phyloP scores from a whole-genome alignment of 345 rosid genomes.

The Linum trigynum region DNA sequence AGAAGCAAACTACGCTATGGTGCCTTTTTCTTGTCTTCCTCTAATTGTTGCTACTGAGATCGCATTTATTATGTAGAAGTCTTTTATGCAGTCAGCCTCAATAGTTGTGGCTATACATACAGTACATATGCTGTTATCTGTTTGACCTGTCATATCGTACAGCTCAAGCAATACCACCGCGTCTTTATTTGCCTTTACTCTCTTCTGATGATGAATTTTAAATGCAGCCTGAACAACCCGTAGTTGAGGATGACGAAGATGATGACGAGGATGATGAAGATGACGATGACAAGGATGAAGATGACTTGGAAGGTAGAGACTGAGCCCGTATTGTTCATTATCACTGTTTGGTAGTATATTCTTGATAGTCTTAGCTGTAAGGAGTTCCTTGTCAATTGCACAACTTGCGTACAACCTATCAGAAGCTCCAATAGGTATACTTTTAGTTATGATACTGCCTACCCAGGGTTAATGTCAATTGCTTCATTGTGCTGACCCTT shows the following conservation, averaged over 20 bases:
- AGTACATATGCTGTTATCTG: background rate
- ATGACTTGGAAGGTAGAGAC: slow-evolving; percentile 42
- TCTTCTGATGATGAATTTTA: background rate
- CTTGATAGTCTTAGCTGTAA: too few relatives aligned
- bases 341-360: background rate
- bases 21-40: background rate
- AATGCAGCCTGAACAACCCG: slow-evolving; percentile 49
- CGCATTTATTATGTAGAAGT: background rate
- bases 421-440: background rate
- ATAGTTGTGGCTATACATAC: background rate
- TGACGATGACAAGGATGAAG: slow-evolving; percentile 24
- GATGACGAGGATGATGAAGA: slow-evolving; percentile 60
- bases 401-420: background rate
- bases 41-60: background rate
- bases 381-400: background rate
- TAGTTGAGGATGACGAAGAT: slow-evolving; percentile 54
- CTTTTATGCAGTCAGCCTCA: background rate
- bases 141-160: background rate
- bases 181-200: background rate
- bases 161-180: background rate
- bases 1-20: background rate
- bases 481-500: too few relatives aligned
- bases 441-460: too few relatives aligned
- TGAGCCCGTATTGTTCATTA: background rate
- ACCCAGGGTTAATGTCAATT: too few relatives aligned